phyloP scores from a whole-genome alignment of 345 rosid species.

The Mangifera indica region DNA sequence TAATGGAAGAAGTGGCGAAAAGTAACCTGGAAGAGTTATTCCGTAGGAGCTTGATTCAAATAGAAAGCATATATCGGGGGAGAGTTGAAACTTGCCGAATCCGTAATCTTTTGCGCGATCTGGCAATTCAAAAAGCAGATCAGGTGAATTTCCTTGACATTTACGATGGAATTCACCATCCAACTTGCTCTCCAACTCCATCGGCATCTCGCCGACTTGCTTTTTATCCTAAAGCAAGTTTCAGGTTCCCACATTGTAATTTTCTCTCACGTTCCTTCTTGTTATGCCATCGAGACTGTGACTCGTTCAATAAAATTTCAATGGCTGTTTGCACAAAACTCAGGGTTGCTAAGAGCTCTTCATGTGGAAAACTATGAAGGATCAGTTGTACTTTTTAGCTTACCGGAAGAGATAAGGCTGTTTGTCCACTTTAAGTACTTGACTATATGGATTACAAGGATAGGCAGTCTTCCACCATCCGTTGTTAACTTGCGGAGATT shows the following conservation, averaged over 20 bases:
- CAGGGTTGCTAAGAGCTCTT: background rate
- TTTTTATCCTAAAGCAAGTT: background rate
- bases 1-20: no score
- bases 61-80: background rate
- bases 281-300: background rate
- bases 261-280: background rate
- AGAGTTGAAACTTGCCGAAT: background rate
- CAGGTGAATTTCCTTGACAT: no score
- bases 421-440: conserved; percentile 6
- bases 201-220: background rate
- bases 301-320: no score
- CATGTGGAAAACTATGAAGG: background rate
- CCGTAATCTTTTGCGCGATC: conserved; percentile 3
- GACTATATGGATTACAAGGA: background rate
- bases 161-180: background rate
- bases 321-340: background rate
- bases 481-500: background rate
- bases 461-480: background rate
- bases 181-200: background rate
- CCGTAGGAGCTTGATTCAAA: conserved; percentile 2
- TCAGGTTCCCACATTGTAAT: background rate
- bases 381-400: no score
- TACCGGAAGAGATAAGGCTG: background rate
- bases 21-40: no score
- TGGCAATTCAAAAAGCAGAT: background rate